Percentiles rank a stretch among this genome's conserved stretches.
Conservation (phyloP, 129 eudicot genomes). For the Helianthus tuberosus region DNA sequence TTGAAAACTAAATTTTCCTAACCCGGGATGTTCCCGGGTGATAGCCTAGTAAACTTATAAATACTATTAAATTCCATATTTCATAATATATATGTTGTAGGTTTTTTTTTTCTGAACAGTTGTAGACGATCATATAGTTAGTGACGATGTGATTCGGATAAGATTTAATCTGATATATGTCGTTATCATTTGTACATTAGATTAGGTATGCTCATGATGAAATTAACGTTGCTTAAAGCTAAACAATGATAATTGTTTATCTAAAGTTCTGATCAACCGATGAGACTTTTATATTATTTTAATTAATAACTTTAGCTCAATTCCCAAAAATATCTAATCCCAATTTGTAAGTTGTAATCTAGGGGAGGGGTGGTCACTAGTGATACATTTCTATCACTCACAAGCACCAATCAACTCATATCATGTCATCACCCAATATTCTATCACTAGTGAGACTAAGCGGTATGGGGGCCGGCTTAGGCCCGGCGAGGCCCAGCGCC, state of each 20-base stretch:
- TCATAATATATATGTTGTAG: background rate
- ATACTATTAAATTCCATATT: background rate
- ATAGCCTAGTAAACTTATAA: too few species aligned
- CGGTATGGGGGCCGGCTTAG: too few species aligned
- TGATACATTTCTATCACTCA: too few species aligned
- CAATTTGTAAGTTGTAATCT: background rate
- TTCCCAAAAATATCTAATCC: slow-evolving; percentile 17
- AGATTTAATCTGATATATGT: slow-evolving; percentile 18
- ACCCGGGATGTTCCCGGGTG: too few species aligned
- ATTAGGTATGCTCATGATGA: slow-evolving; percentile 30
- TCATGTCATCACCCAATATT: too few species aligned
- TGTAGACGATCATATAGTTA: background rate
- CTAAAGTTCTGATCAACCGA: slow-evolving; percentile 17
- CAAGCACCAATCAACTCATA: too few species aligned
- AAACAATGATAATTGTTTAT: background rate
- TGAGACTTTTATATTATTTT: background rate
- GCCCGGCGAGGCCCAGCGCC: too few species aligned
- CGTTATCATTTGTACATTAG: slow-evolving; percentile 3
- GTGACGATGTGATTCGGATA: background rate
- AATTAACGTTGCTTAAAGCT: slow-evolving; percentile 33
- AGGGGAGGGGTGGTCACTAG: too few species aligned
- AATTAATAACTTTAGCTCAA: background rate
- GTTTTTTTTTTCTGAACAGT: background rate
- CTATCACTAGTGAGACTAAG: too few species aligned
- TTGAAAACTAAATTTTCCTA: too few species aligned